Conservation (phyloP, 495 filamentous ascomycete species). For the Oidiodendron maius region DNA sequence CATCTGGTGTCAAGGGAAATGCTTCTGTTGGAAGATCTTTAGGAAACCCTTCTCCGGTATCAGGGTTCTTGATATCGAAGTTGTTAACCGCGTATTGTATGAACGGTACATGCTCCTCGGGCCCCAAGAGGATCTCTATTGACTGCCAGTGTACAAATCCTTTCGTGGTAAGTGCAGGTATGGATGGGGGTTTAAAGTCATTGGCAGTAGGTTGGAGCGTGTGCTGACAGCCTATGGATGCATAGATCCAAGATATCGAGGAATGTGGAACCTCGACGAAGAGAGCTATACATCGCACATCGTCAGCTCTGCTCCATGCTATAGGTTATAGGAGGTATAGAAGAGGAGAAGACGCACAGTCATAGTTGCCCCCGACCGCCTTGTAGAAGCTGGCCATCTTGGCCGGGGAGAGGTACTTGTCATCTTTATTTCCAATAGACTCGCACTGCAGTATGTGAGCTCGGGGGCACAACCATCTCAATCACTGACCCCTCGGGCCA, state of each 20-base stretch:
- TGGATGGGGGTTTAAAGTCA: slow-evolving; percentile 64
- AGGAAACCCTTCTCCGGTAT: slow-evolving; percentile 67
- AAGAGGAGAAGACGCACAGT: slow-evolving; percentile 39
- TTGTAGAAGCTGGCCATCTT: slow-evolving; percentile 89
- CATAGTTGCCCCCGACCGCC: slow-evolving; percentile 82
- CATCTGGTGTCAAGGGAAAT: slow-evolving; percentile 70
- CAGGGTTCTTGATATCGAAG: slow-evolving; percentile 70
- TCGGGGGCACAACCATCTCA: not conserved
- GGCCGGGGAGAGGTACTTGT: slow-evolving; percentile 62
- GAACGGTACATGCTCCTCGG: slow-evolving; percentile 80
- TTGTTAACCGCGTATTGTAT: slow-evolving; percentile 73
- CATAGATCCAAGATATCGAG: slow-evolving; percentile 85
- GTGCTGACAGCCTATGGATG: slow-evolving; percentile 83
- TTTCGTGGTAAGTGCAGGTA: slow-evolving; percentile 74
- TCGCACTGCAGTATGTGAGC: slow-evolving; percentile 37
- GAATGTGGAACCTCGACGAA: slow-evolving; percentile 72
- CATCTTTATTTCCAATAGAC: slow-evolving; percentile 59
- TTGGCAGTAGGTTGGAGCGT: slow-evolving; percentile 63
- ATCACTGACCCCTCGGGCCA: not conserved
- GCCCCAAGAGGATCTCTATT: slow-evolving; percentile 82
- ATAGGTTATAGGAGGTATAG: not conserved
- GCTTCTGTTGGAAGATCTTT: slow-evolving; percentile 66
- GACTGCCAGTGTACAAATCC: slow-evolving; percentile 94
- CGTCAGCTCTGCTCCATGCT: slow-evolving; percentile 7
- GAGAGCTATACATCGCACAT: slow-evolving; percentile 34